Base-by-base conservation (phyloP, 495 filamentous ascomycete species). In the Lasiosphaeria ovina region DNA sequence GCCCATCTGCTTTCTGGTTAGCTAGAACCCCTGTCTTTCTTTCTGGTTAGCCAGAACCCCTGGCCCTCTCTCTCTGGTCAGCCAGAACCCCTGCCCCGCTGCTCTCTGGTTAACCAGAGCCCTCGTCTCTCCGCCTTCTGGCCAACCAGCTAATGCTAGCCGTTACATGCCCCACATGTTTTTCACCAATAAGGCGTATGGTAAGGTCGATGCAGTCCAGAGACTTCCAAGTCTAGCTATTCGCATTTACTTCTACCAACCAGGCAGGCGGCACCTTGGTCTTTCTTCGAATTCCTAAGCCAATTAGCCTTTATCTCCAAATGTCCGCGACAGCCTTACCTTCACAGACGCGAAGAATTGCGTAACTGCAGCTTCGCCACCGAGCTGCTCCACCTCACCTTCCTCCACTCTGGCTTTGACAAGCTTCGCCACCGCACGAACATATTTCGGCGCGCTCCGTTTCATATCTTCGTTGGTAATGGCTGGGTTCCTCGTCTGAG, bases 381-480 rank as follows among this genome's bases (percentile, higher is more conserved):
- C 38, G 38, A 42, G 38, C 38, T 42, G 38, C 1, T 42, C 38
- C 38, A 42, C 38, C 38, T 42, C 38, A 2, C 38, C 38, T 42
- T 42, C 38, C 38, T 42, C 38, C 38, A 42, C 38, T 42, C 38
- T 42, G 3, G 38, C 38, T 42, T 42, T 24, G 24, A 24, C 24
- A 2, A 24, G 24, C 24, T 1, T 24, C 24, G 24, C 24, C 24
- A 24, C 24, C 0, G 24, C 24, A 24, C 24, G 24, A 2, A 24
- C 24, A 24, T 24, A 24, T 24, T 24, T 24, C 24, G 24, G 24
- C 24, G 24, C 24, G 24, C 24, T 24, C 24, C 24, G 24, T 2
- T 24, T 24, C n/a, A 24, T 24, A 24, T 24, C 24, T 24, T 68
- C 66, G 60, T 68, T 68, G 0, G 60, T 61, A 35, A 54, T 62